Evolutionary conservation across 2,329 filamentous ascomycete genomes (phyloP).

Genomic region (Aureobasidium melanogenum): DNA sequence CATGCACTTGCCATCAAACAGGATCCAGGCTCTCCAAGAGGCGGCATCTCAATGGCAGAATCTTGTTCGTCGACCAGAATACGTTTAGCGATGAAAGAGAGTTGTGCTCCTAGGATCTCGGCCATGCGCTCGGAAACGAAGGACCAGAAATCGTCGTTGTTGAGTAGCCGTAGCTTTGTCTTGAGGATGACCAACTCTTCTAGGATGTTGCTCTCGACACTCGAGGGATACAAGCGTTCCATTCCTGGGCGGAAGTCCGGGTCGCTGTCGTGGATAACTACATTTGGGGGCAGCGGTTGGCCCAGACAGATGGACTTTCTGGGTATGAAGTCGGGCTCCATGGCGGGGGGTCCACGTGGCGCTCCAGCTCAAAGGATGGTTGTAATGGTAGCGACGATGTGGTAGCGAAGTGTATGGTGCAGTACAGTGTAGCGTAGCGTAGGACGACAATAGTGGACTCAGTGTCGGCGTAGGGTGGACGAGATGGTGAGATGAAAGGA

Average conservation of each 20-base stretch:
- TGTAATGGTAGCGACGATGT: neutral
- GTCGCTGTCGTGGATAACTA: conserved; percentile 35
- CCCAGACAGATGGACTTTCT: conserved; percentile 13
- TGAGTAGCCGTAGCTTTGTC: conserved; percentile 41
- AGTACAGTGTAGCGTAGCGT: neutral
- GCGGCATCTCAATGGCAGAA: conserved; percentile 49
- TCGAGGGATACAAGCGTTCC: conserved; percentile 22
- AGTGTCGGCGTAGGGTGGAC: neutral
- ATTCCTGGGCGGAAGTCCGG: conserved; percentile 33
- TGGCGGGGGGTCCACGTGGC: neutral
- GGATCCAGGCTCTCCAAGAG: conserved; percentile 49
- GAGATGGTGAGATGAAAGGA: neutral
- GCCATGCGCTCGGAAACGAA: conserved; percentile 56
- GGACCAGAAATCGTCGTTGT: conserved; percentile 55
- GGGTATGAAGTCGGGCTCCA: conserved; percentile 4
- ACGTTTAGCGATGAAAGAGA: conserved; percentile 58
- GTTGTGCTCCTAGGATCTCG: conserved; percentile 54
- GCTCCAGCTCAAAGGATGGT: neutral
- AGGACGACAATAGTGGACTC: neutral
- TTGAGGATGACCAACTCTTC: conserved; percentile 55
- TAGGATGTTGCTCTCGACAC: conserved; percentile 50
- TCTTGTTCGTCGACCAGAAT: conserved; percentile 52
- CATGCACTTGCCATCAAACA: conserved; percentile 58
- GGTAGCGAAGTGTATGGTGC: neutral
- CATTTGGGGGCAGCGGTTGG: neutral